phyloP scores from a whole-genome alignment of 192 early-diverging fungal species.

The Entophlyctis luteolus region DNA sequence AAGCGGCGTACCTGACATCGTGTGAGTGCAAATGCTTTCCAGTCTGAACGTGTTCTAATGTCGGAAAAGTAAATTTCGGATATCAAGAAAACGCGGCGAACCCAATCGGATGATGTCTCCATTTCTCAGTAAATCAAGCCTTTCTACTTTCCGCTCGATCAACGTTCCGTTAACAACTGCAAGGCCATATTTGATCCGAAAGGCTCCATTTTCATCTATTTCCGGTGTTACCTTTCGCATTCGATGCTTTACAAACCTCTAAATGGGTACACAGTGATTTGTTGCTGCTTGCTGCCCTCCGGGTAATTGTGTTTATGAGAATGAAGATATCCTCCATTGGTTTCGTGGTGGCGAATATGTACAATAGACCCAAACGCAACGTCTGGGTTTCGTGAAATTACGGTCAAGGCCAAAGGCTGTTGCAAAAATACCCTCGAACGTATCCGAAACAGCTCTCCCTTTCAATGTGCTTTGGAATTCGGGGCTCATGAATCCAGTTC shows the following conservation, averaged over 20 bases:
- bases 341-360: slow-evolving; percentile 63
- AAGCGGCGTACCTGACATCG: slow-evolving; percentile 34
- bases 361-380: slow-evolving; percentile 62
- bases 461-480: slow-evolving; percentile 52
- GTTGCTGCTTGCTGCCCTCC: slow-evolving; percentile 72
- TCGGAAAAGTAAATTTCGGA: too few species aligned
- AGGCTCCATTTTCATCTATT: slow-evolving; percentile 74
- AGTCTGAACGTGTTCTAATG: slow-evolving; percentile 41
- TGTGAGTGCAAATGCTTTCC: slow-evolving; percentile 45
- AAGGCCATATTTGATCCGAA: slow-evolving; percentile 54
- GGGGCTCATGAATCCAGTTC: slow-evolving; percentile 49
- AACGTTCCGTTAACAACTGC: slow-evolving; percentile 27
- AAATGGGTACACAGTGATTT: slow-evolving; percentile 55
- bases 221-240: too few species aligned
- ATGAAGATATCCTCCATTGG: slow-evolving; percentile 73
- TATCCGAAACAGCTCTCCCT: slow-evolving; percentile 38
- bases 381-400: too few species aligned
- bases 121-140: slow-evolving; percentile 45
- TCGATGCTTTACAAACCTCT: too few species aligned
- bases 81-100: too few species aligned
- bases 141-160: slow-evolving; percentile 21
- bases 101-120: slow-evolving; percentile 76
- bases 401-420: background rate
- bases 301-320: slow-evolving; percentile 66
- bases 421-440: slow-evolving; percentile 28